A percentile compares a stretch with the other conserved stretches of the same genome.
These are phyloP conservation scores for Neurospora sp. DNA, from an alignment of 495 filamentous ascomycete species.

Conservation along the genomic window DNA sequence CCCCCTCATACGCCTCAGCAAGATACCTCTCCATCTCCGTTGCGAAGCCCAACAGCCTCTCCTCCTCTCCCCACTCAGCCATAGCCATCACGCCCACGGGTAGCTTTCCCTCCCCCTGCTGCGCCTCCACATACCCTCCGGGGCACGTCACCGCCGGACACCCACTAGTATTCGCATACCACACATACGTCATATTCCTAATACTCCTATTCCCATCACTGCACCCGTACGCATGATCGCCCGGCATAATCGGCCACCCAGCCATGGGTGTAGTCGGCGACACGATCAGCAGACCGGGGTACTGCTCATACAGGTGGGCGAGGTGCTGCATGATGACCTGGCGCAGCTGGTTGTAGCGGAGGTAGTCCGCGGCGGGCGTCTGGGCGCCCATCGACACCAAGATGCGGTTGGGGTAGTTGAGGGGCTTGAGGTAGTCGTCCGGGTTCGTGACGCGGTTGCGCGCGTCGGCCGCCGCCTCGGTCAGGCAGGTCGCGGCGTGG, in stretches of 20 bases:
- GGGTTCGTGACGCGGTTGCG: constrained; percentile 14
- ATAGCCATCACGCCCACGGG: constrained; percentile 86
- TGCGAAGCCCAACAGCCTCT: constrained; percentile 65
- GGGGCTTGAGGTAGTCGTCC: constrained; percentile 15
- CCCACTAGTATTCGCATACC: constrained; percentile 75
- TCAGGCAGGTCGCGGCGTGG: constrained; percentile 27
- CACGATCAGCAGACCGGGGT: constrained; percentile 71
- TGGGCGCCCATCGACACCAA: constrained; percentile 52
- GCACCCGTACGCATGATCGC: constrained; percentile 51
- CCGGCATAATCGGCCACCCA: constrained; percentile 52
- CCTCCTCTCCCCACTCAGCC: constrained; percentile 81
- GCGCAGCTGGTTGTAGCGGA: constrained; percentile 65
- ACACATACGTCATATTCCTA: constrained; percentile 79
- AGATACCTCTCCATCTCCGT: constrained; percentile 51
- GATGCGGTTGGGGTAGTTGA: constrained; percentile 67
- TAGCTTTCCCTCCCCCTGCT: constrained; percentile 32
- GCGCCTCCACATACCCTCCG: constrained; percentile 56
- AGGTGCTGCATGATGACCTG: constrained; percentile 76
- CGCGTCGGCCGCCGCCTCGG: constrained; percentile 44
- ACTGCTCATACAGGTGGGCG: constrained; percentile 52
- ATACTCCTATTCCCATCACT: constrained; percentile 63
- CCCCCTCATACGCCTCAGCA: constrained; percentile 24
- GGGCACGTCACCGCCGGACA: constrained; percentile 72
- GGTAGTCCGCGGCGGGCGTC: constrained; percentile 58
- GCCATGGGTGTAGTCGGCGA: constrained; percentile 69